Conservation (phyloP, 495 filamentous ascomycete genomes). For the Hypoxylon subgilvum region DNA sequence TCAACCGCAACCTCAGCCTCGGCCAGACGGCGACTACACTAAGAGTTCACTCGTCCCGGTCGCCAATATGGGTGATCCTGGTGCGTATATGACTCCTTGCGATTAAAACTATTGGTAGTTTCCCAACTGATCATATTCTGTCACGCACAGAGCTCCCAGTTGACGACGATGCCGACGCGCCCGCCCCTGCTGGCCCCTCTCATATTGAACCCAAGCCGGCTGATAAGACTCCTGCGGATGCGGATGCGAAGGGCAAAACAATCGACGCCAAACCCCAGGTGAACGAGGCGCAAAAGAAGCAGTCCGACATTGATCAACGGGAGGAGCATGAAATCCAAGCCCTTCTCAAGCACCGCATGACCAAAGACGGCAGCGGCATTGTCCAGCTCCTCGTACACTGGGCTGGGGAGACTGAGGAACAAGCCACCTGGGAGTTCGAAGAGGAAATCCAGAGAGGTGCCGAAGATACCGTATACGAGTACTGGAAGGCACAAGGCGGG, state of each 20-base stretch:
- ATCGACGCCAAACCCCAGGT: constrained; percentile 1
- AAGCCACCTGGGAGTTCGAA: constrained; percentile 39
- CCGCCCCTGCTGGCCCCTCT: neutral
- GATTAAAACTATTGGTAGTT: neutral
- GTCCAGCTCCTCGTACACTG: constrained; percentile 40
- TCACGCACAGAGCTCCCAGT: constrained; percentile 9
- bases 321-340: constrained; percentile 33
- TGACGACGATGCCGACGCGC: constrained; percentile 1
- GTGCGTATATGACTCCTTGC: constrained; percentile 6
- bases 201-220: constrained; percentile 2
- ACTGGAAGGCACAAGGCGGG: constrained; percentile 40
- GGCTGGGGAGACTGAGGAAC: constrained; percentile 31
- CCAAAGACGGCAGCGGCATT: constrained; percentile 20
- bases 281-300: neutral
- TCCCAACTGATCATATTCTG: neutral
- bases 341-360: constrained; percentile 36
- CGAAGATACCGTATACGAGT: constrained; percentile 34
- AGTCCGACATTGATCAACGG: constrained; percentile 17
- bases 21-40: constrained; percentile 1
- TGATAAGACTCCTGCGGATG: neutral
- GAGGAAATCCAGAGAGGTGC: constrained; percentile 41
- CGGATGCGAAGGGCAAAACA: constrained; percentile 12
- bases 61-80: constrained; percentile 33
- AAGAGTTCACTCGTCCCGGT: constrained; percentile 26
- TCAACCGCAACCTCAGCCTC: neutral